phyloP scores from a whole-genome alignment of 1,139 yeast genomes.

The Zygoascus sp. region DNA sequence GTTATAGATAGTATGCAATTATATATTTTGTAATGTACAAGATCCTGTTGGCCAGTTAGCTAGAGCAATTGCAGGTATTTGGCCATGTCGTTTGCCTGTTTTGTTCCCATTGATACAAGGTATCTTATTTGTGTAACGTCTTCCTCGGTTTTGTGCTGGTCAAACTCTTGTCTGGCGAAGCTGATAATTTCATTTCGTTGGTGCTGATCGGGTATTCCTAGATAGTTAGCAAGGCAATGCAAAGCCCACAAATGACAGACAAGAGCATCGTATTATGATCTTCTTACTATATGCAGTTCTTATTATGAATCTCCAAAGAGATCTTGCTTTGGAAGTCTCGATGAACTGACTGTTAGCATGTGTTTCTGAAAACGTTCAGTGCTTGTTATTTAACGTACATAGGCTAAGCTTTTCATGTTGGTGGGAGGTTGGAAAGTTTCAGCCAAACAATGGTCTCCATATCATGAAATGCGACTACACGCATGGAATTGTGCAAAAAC shows the following conservation, averaged over 20 bases:
- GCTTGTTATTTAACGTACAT: constrained; percentile 18
- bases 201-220: constrained; percentile 18
- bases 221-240: not conserved
- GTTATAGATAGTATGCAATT: too few species aligned
- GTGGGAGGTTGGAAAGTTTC: not conserved
- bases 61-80: constrained; percentile 21
- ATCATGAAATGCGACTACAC: too few species aligned
- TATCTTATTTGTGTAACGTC: constrained; percentile 33
- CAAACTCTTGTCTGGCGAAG: constrained; percentile 38
- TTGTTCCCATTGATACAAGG: constrained; percentile 35
- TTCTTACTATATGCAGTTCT: constrained; percentile 32
- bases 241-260: too few species aligned
- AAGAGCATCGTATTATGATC: not conserved
- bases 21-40: too few species aligned
- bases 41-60: too few species aligned
- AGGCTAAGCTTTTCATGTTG: constrained; percentile 20
- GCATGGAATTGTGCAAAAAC: not conserved
- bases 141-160: constrained; percentile 28
- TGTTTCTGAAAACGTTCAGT: not conserved
- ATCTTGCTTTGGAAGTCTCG: constrained; percentile 33
- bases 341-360: constrained; percentile 27
- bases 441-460: too few species aligned
- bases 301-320: constrained; percentile 34
- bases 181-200: constrained; percentile 31
- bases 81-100: constrained; percentile 33